phyloP scores from a whole-genome alignment of 2,329 filamentous ascomycete species.

The Beauveria australis region DNA sequence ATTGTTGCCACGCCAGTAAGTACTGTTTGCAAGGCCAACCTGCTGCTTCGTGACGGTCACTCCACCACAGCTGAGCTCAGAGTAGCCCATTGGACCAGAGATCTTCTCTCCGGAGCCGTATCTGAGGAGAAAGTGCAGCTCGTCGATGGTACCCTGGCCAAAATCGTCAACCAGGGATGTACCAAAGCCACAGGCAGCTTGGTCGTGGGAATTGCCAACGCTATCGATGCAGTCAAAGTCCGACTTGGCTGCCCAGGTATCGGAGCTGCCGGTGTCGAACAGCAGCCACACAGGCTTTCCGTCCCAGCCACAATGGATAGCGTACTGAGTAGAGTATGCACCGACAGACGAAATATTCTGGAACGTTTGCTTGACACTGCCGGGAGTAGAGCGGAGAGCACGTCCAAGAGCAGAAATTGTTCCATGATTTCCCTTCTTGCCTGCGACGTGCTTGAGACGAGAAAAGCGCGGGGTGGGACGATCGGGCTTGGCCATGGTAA shows the following conservation, averaged over 20 bases:
- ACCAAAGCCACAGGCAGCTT: conserved; percentile 33
- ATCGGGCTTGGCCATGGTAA: conserved; percentile 21
- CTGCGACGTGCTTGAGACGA: conserved; percentile 24
- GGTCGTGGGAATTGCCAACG: conserved; percentile 22
- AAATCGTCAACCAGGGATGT: conserved; percentile 31
- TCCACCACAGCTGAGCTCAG: conserved; percentile 38
- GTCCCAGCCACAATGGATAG: conserved; percentile 33
- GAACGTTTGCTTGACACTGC: conserved; percentile 17
- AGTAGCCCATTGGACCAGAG: conserved; percentile 37
- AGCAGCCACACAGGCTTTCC: conserved; percentile 31
- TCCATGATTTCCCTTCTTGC: conserved; percentile 17
- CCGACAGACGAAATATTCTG: conserved; percentile 33
- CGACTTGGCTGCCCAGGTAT: conserved; percentile 38
- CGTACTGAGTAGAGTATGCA: conserved; percentile 33
- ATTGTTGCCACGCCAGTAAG: conserved; percentile 45
- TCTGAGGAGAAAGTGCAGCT: conserved; percentile 37
- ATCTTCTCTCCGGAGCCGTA: conserved; percentile 43
- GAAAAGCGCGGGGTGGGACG: conserved; percentile 23
- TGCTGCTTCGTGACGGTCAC: conserved; percentile 37
- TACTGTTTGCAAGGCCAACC: conserved; percentile 40
- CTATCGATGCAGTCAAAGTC: conserved; percentile 35
- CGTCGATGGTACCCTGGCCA: conserved; percentile 27
- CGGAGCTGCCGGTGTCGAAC: conserved; percentile 43
- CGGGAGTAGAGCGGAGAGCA: conserved; percentile 14
- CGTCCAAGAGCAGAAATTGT: conserved; percentile 23